phyloP scores from a whole-genome alignment of 371 early-diverging fungal species.

The Chytridium lagenaria region DNA sequence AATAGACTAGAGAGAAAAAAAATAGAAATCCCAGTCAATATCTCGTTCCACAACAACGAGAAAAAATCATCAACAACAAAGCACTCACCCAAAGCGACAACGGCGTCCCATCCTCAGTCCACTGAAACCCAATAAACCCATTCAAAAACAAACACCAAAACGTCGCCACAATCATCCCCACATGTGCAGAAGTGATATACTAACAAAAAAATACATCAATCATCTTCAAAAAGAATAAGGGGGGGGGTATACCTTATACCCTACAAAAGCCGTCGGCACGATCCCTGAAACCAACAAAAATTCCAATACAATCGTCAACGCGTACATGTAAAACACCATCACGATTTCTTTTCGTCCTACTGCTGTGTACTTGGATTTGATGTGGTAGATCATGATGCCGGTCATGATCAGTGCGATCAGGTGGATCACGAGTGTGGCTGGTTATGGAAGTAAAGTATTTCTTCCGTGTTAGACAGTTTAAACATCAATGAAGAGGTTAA shows the following conservation, averaged over 20 bases:
- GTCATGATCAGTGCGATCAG: constrained; percentile 94
- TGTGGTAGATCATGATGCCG: constrained; percentile 95
- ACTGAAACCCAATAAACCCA: constrained; percentile 96
- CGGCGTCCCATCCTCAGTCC: constrained; percentile 94
- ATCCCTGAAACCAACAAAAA: constrained; percentile 87
- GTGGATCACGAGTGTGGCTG: constrained; percentile 75
- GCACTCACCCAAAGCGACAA: constrained; percentile 82
- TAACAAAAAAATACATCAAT: constrained; percentile 36
- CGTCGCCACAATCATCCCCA: constrained; percentile 80
- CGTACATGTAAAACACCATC: constrained; percentile 95
- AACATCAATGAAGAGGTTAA: too few species aligned
- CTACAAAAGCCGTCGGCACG: constrained; percentile 78
- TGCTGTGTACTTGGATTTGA: constrained; percentile 95
- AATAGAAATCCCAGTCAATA: too few species aligned
- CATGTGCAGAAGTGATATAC: constrained; percentile 87
- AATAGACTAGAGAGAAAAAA: constrained; percentile 68
- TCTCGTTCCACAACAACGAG: constrained; percentile 19
- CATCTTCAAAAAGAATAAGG: not conserved
- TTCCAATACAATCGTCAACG: constrained; percentile 81
- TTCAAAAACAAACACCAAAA: constrained; percentile 92
- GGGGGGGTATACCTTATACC: constrained; percentile 70
- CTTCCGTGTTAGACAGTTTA: too few species aligned
- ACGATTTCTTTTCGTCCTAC: constrained; percentile 97
- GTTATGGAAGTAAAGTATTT: too few species aligned
- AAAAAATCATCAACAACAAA: not conserved